phyloP scores from a whole-genome alignment of 2,329 filamentous ascomycete species.

The Pseudogymnoascus sp. region DNA sequence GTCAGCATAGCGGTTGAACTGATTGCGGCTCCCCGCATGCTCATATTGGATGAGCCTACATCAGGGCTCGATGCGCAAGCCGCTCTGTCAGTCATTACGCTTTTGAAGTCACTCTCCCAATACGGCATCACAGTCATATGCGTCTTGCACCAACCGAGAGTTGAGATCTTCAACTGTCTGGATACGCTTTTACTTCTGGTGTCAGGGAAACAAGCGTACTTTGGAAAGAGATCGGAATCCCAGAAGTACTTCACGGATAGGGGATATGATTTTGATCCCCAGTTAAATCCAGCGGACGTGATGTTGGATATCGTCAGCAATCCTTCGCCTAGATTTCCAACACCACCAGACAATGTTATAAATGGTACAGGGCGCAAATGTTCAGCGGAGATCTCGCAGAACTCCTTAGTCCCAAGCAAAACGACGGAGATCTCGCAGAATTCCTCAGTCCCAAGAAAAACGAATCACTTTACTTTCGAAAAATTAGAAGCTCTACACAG shows the following conservation, averaged over 20 bases:
- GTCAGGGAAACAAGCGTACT: conserved; percentile 47
- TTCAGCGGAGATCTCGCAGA: background rate
- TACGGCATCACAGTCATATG: conserved; percentile 50
- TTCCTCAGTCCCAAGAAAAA: background rate
- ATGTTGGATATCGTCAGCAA: conserved; percentile 49
- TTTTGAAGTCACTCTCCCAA: conserved; percentile 42
- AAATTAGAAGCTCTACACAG: background rate
- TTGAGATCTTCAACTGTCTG: conserved; percentile 50
- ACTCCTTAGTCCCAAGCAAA: background rate
- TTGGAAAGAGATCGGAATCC: conserved; percentile 37
- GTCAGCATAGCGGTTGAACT: conserved; percentile 53
- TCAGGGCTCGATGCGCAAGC: conserved; percentile 47
- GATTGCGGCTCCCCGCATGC: conserved; percentile 47
- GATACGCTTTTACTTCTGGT: conserved; percentile 49
- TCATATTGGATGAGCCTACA: conserved; percentile 47
- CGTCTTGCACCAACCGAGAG: conserved; percentile 52
- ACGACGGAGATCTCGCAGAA: background rate
- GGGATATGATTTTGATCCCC: conserved; percentile 42
- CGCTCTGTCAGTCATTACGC: conserved; percentile 37
- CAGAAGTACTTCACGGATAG: conserved; percentile 43
- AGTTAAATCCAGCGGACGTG: conserved; percentile 47
- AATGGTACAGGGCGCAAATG: background rate
- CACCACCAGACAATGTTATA: background rate
- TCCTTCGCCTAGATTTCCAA: background rate
- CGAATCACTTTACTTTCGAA: background rate